Base-by-base conservation (phyloP, 2,329 filamentous ascomycete genomes). In the Alternaria viburni region DNA sequence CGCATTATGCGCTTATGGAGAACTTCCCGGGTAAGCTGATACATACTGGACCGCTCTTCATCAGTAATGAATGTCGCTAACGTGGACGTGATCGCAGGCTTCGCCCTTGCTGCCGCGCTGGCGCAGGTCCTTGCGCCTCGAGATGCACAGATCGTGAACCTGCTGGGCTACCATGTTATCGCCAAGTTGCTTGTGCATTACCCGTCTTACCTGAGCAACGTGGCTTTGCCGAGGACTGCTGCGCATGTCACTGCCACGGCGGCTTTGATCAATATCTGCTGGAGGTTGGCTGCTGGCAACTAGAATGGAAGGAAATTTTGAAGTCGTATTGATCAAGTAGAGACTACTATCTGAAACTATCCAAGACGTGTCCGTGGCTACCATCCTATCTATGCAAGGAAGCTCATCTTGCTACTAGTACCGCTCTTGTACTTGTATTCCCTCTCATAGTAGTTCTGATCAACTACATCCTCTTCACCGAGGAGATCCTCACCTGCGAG, bases 1-100 rank as follows among this genome's bases (percentile, higher is more conserved):
- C 70, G 13, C 70, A 72, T 46, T 70, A 71, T 55, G 69, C 69
- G 30, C 25, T 72, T 4, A 63, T 72, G 67, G 70, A 72, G 45
- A 72, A 71, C 44, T 72, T 72, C n/a, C 70, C 69, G 6, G 69
- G 67, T 21, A 21, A 21, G 21, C 21, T 21, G 21, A 21, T 21
- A 21, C 21, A 21, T 21, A 21, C 21, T 21, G 21, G 21, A 21
- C 21, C 21, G 21, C 21, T 21, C 21, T 21, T 21, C 21, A 21
- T 21, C 21, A 21, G 21, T 21, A 21, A 21, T 21, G 21, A 21
- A 21, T 21, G 21, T 21, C 21, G 21, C 21, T 54, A 19, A 54
- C 6, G n/a, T 32, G 44, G 2, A 0, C 43, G 6, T n/a, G 6
- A 26, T 57, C 3, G n/a, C 8, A 69, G 68, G 43, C 4, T 72